Conservation (phyloP, 2,329 filamentous ascomycete species). For the Colletotrichum kahawae region DNA sequence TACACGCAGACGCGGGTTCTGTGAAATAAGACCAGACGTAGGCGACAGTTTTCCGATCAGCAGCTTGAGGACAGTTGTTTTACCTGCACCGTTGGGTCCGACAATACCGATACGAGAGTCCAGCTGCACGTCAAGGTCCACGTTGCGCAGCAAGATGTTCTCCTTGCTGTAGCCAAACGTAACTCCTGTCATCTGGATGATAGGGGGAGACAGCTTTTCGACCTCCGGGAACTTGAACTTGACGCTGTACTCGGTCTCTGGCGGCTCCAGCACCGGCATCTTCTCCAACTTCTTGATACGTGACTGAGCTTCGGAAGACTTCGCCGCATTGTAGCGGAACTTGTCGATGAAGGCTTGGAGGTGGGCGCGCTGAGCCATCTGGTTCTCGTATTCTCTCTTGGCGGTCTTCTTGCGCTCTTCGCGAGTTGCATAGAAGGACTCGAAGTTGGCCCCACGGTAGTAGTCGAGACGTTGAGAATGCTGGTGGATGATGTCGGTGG, state of each 20-base stretch:
- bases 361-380: conserved; percentile 93
- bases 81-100: conserved; percentile 98
- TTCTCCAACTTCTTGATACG: conserved; percentile 99
- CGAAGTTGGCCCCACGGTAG: conserved; percentile 97
- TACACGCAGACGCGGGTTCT: conserved; percentile 85
- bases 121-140: conserved; percentile 95
- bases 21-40: conserved; percentile 80
- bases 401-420: conserved; percentile 97
- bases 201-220: conserved; percentile 95
- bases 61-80: conserved; percentile 98
- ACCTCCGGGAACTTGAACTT: conserved; percentile 98
- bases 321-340: conserved; percentile 98
- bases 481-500: conserved; percentile 99
- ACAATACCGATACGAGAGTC: conserved; percentile 99
- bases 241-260: conserved; percentile 93
- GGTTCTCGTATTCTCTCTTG: conserved; percentile 97
- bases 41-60: conserved; percentile 85
- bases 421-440: conserved; percentile 95
- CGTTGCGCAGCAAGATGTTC: conserved; percentile 79
- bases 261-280: conserved; percentile 90
- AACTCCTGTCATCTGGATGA: conserved; percentile 95
- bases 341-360: conserved; percentile 99
- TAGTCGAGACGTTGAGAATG: conserved; percentile 97
- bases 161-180: conserved; percentile 87
- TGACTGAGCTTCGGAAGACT: conserved; percentile 97